Conservation (phyloP, 169 alveolate species). For the Babesia sp. region DNA sequence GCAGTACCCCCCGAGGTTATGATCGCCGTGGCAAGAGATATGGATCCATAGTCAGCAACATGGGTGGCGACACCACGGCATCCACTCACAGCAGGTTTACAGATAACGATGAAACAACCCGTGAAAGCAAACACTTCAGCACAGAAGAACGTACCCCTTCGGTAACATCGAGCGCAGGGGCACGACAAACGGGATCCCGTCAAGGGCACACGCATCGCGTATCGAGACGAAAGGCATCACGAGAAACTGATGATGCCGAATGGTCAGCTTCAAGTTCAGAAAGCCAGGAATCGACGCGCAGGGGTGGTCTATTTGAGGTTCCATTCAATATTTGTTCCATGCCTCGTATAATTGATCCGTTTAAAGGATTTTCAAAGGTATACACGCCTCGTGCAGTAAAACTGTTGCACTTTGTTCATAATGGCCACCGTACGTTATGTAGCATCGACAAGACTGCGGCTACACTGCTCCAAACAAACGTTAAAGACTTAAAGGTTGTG, state of each 20-base stretch:
- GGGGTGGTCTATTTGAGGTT: constrained; percentile 53
- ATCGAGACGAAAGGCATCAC: not conserved
- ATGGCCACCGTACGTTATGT: constrained; percentile 12
- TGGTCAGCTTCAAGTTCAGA: constrained; percentile 12
- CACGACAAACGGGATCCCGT: not conserved
- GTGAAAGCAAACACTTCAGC: not conserved
- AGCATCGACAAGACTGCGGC: constrained; percentile 35
- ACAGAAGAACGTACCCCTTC: not conserved
- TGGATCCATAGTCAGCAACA: not conserved
- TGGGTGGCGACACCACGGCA: constrained; percentile 58
- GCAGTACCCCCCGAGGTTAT: not conserved
- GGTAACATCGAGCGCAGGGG: not conserved
- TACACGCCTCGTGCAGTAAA: constrained; percentile 43
- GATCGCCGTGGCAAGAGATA: not conserved
- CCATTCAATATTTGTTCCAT: constrained; percentile 53
- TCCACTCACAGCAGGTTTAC: constrained; percentile 13
- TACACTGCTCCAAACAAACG: constrained; percentile 25
- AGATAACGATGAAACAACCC: not conserved
- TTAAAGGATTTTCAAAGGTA: constrained; percentile 59
- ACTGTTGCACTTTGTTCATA: constrained; percentile 24
- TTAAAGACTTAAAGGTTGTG: constrained; percentile 43
- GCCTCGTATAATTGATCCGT: constrained; percentile 55
- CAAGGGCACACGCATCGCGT: not conserved
- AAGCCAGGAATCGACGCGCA: not conserved
- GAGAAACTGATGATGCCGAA: not conserved